A percentile compares a stretch with the other conserved stretches of the same genome.
phyloP scores from a whole-genome alignment of 2,329 filamentous ascomycete genomes.

The Lachnellula suecica region DNA sequence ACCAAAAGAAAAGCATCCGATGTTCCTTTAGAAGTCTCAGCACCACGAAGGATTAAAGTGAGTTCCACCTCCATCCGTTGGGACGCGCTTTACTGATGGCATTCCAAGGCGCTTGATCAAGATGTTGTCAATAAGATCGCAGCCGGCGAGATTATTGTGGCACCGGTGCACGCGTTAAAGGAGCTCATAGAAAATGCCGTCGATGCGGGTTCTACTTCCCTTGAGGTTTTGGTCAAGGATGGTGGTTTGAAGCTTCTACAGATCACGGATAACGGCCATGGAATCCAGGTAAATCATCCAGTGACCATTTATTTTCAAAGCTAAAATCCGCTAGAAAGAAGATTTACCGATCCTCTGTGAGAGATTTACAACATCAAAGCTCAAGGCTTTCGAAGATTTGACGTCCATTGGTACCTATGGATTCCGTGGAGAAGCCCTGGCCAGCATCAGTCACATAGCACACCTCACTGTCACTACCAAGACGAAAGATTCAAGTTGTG shows the following conservation, averaged over 20 bases:
- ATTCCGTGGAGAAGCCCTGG: constrained; percentile 94
- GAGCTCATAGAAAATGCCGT: constrained; percentile 97
- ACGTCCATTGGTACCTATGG: constrained; percentile 90
- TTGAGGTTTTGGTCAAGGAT: constrained; percentile 92
- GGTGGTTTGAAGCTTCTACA: constrained; percentile 93
- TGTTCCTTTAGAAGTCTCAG: constrained; percentile 34
- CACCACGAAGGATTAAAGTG: constrained; percentile 50
- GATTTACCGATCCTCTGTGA: constrained; percentile 91
- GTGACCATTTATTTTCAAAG: neutral
- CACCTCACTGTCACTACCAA: constrained; percentile 94
- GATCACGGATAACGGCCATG: constrained; percentile 95
- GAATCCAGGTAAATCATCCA: constrained; percentile 71
- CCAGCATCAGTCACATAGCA: constrained; percentile 97
- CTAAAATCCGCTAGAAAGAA: constrained; percentile 62
- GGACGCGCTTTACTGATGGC: constrained; percentile 24
- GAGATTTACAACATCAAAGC: constrained; percentile 94
- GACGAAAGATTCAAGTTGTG: constrained; percentile 82
- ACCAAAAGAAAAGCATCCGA: constrained; percentile 51
- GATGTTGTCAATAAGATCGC: constrained; percentile 99
- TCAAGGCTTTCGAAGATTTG: constrained; percentile 90
- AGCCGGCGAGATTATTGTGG: constrained; percentile 96
- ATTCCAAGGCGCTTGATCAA: constrained; percentile 74
- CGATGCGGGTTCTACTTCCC: constrained; percentile 88
- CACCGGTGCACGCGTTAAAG: constrained; percentile 92
- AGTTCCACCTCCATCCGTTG: constrained; percentile 5